Evolutionary conservation across 1,284 basidiomycete species (phyloP).

Genomic region (Boletus nobilissimus): DNA sequence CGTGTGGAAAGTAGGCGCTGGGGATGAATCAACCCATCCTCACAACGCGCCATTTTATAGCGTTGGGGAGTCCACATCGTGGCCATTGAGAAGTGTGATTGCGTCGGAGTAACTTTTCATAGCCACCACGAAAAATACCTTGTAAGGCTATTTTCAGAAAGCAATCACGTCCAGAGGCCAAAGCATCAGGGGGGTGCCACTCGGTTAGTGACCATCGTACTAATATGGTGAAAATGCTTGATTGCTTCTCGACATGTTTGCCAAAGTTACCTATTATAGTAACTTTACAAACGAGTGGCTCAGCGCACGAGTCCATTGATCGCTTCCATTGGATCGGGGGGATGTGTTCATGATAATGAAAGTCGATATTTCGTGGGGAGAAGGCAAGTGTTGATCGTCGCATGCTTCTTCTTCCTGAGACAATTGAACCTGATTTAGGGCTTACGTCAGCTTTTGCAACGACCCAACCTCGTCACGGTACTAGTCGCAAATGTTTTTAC

Average conservation of each 20-base stretch:
- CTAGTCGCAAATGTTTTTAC: too few relatives aligned
- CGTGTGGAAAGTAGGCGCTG: background rate
- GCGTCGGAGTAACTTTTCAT: slow-evolving; percentile 35
- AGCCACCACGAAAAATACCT: slow-evolving; percentile 37
- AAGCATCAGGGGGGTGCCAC: slow-evolving; percentile 35
- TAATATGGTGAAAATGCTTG: slow-evolving; percentile 28
- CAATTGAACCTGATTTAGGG: slow-evolving; percentile 5
- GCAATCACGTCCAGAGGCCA: slow-evolving; percentile 36
- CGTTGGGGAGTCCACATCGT: slow-evolving; percentile 14
- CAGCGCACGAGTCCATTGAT: slow-evolving; percentile 11
- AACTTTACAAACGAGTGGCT: slow-evolving; percentile 37
- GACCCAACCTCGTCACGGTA: too few relatives aligned
- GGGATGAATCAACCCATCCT: slow-evolving; percentile 2
- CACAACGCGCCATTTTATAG: slow-evolving; percentile 32
- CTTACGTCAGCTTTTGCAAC: background rate
- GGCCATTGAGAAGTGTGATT: slow-evolving; percentile 37
- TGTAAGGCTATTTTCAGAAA: slow-evolving; percentile 27
- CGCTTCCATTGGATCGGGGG: background rate
- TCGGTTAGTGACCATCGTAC: slow-evolving; percentile 30
- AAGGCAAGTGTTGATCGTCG: slow-evolving; percentile 7
- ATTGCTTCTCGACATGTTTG: slow-evolving; percentile 40
- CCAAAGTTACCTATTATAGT: slow-evolving; percentile 38
- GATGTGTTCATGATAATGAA: slow-evolving; percentile 4
- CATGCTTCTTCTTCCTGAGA: slow-evolving; percentile 13
- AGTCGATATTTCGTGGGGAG: slow-evolving; percentile 4